Percentiles rank a stretch among this genome's conserved stretches.
Conservation (phyloP, 352 stramenopile genomes). For the Globisporangium orthogonon region DNA sequence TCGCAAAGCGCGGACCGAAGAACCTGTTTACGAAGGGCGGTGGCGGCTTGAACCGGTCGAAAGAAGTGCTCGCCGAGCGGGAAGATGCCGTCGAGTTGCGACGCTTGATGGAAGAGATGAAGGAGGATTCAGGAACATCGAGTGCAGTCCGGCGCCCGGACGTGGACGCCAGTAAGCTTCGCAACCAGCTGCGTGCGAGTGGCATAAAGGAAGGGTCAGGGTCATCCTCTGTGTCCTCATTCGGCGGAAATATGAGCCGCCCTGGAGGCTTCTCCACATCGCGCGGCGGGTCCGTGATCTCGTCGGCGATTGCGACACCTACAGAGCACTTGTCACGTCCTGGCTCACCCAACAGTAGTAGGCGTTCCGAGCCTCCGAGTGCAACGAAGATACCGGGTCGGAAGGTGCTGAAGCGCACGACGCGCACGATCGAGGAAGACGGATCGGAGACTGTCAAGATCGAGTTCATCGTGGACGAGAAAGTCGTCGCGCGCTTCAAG, state of each 20-base stretch:
- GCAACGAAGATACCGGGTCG: constrained; percentile 32
- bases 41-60: constrained; percentile 72
- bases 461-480: constrained; percentile 77
- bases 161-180: constrained; percentile 51
- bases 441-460: constrained; percentile 69
- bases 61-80: constrained; percentile 59
- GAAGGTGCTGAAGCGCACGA: constrained; percentile 72
- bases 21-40: constrained; percentile 74
- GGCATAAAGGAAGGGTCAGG: constrained; percentile 49
- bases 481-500: constrained; percentile 58
- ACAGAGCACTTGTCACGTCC: constrained; percentile 60
- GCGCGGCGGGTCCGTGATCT: constrained; percentile 46
- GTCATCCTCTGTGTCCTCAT: constrained; percentile 9
- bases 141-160: constrained; percentile 41
- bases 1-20: constrained; percentile 58
- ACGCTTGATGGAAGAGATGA: constrained; percentile 79
- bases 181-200: constrained; percentile 64
- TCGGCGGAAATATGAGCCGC: constrained; percentile 18
- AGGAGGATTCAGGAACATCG: constrained; percentile 43
- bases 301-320: constrained; percentile 58
- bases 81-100: constrained; percentile 77
- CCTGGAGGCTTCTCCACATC: constrained; percentile 28
- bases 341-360: constrained; percentile 31
- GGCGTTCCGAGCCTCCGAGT: constrained; percentile 14
- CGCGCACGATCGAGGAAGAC: constrained; percentile 75